Base-by-base conservation (phyloP, 306 rosid species). In the Vigna angularis region DNA sequence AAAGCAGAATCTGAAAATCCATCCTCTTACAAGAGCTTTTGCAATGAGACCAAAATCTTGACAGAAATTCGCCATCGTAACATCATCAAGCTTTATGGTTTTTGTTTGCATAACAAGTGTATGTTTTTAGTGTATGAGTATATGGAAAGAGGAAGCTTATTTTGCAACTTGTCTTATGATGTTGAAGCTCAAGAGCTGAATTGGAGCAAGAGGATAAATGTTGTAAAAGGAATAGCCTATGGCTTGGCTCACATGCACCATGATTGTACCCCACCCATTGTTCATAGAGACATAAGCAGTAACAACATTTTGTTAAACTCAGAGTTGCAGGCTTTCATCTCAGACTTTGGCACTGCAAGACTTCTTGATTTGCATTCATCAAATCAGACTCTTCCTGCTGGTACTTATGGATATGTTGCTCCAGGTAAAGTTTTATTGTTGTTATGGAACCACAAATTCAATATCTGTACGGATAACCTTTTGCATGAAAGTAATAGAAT, bases 141-240 rank as follows among this genome's bases (percentile, higher is more conserved):
- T 18, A 80, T 80, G 79, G 74, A 73, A 80, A 53, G 58, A 3
- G 83, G 79, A 51, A 80, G 83, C 79, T 44, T 73, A 2, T 72
- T 73, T 20, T 64, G 16, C 2, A 57, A 26, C 49, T 20, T 80
- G 12, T 20, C n/a, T 9, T 72, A 26, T 65, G 74, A 80, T 24
- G 71, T 9, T 3, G 83, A 73, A 72, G 79, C 79, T 28, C 62
- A 40, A 45, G 74, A 66, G 50, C 10, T 73, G 61, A 45, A 30
- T 65, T 80, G 83, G 83, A 53, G 70, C 12, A 75, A 84, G 75
- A 79, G 75, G 74, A 59, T 83, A 62, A 73, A 73, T 48, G 70
- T 79, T 15, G 32, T 81, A 20, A 79, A 72, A 75, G 85, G 71
- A 40, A 82, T 49, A 20, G 77, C 77, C 2, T 24, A 57, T 58